phyloP scores from a whole-genome alignment of 2,329 filamentous ascomycete genomes.

The Sclerotinia sclerotiorum region DNA sequence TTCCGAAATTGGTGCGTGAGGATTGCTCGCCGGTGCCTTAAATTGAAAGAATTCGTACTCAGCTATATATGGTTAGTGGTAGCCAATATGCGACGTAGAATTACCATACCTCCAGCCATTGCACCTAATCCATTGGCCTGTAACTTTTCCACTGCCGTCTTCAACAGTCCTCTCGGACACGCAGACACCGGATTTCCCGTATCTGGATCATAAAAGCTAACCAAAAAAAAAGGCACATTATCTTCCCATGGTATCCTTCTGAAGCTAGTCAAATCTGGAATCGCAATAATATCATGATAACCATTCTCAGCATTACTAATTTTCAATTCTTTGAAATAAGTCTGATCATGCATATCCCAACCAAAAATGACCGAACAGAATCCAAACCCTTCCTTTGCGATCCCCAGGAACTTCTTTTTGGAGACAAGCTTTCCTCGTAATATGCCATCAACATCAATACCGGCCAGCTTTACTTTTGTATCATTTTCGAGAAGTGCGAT shows the following conservation, averaged over 20 bases:
- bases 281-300: conserved; percentile 80
- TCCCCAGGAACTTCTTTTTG: conserved; percentile 87
- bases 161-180: conserved; percentile 76
- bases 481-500: conserved; percentile 68
- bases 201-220: conserved; percentile 82
- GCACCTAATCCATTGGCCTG: conserved; percentile 70
- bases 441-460: conserved; percentile 82
- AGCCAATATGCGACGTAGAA: conserved; percentile 10
- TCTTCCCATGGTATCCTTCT: conserved; percentile 89
- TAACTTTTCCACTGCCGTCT: conserved; percentile 65
- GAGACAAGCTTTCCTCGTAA: conserved; percentile 88
- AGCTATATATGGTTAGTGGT: conserved; percentile 50
- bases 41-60: conserved; percentile 98
- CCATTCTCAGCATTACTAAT: conserved; percentile 91
- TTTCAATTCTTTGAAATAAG: conserved; percentile 79
- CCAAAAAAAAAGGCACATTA: conserved; percentile 79
- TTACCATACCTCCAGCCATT: conserved; percentile 77
- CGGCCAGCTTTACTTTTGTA: conserved; percentile 80
- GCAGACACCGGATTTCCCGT: conserved; percentile 69
- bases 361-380: conserved; percentile 95
- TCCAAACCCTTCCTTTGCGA: conserved; percentile 79
- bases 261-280: conserved; percentile 75
- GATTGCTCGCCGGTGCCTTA: conserved; percentile 57
- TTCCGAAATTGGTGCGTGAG: conserved; percentile 49
- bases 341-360: conserved; percentile 96